Evolutionary conservation across 2,329 filamentous ascomycete genomes (phyloP), one percentile per base, ranked within the genome.

Genomic region (Rasamsonia emersonii): DNA sequence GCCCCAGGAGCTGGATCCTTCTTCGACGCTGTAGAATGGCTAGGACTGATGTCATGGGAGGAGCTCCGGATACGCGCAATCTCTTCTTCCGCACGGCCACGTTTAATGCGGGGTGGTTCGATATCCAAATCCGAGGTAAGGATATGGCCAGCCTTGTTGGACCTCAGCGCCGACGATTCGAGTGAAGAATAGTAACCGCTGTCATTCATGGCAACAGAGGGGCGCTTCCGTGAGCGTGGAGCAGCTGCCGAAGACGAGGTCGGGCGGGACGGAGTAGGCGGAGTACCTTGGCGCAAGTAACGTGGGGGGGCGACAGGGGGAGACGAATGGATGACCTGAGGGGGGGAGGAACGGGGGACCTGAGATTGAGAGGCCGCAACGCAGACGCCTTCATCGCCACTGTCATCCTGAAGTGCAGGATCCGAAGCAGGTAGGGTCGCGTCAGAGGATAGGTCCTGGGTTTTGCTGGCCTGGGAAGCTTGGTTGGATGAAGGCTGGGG

Each of bases 121-220:
- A 79, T 73, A 49, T 76, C 73, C 26, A 71, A 57, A 49, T 93
- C 86, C 0, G 85, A 89, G 3, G 80, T 85, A 25, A 86, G 69
- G 11, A 84, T 68, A 35, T 75, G 68, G 10, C 65, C 65, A 38
- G 74, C 68, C 42, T 75, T 73, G 41, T 79, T 77, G 28, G 82
- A 78, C 37, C 89, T 76, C 54, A 85, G 73, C 9, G 73, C 86
- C 0, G 91, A 96, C 3, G 91, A 96, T 47, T 95, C 88, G 11
- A 96, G 71, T 0, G 88, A 95, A 2, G 91, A 96, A 54, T 93
- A 94, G 59, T 96, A 98, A 24, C 91, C 91, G 54, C 89, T 96
- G 59, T 98, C 91, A 50, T 83, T 85, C 67, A 93, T 80, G 9
- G 82, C 80, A 18, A 75, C 74, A 48, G 82, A 76, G 56, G 86